Evolutionary conservation across 257 asterid species (phyloP).

Genomic region (Solanum stenotomum): DNA sequence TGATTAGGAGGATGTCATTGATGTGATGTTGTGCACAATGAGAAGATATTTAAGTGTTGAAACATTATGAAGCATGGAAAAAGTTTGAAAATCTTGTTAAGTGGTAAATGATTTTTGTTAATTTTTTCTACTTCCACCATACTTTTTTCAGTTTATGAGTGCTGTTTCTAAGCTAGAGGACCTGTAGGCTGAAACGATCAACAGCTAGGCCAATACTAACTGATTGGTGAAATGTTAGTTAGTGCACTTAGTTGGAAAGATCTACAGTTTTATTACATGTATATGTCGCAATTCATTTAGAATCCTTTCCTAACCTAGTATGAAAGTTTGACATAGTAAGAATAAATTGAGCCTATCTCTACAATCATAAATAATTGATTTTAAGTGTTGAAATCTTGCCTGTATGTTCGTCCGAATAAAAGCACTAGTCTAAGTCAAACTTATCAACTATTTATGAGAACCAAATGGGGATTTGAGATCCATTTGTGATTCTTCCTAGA

Average conservation of each 20-base stretch:
- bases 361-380: neutral
- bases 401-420: neutral
- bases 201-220: neutral
- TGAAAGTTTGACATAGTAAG: neutral
- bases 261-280: neutral
- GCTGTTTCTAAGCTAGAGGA: neutral
- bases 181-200: neutral
- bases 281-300: neutral
- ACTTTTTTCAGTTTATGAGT: neutral
- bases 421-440: neutral
- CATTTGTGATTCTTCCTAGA: neutral
- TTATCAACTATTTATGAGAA: neutral
- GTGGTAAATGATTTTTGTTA: neutral
- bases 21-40: neutral
- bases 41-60: neutral
- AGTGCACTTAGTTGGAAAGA: neutral
- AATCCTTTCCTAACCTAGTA: neutral
- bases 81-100: neutral
- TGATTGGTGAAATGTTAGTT: neutral
- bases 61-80: neutral
- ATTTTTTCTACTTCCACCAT: neutral
- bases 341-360: neutral
- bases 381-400: neutral
- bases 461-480: neutral
- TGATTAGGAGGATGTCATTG: neutral